These are phyloP conservation scores for Pilaira anomala DNA, from an alignment of 192 early-diverging fungal species.

Conservation along the genomic window DNA sequence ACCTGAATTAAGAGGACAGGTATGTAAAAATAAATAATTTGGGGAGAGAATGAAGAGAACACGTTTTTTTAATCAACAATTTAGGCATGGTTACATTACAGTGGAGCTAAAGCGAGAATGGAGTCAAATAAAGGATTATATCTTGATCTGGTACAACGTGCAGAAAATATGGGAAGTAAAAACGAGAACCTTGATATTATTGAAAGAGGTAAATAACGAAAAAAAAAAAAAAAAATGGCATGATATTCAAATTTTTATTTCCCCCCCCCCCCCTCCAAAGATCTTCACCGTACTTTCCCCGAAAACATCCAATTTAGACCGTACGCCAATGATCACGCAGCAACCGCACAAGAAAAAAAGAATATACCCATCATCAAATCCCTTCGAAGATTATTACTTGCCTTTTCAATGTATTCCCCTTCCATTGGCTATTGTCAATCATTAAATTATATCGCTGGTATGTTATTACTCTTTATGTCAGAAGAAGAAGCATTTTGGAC, in stretches of 20 bases:
- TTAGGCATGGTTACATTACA: conserved; percentile 67
- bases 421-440: conserved; percentile 83
- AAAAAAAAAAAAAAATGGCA: conserved; percentile 7
- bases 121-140: conserved; percentile 49
- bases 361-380: conserved; percentile 41
- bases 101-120: conserved; percentile 61
- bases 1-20: conserved; percentile 53
- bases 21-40: background rate
- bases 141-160: conserved; percentile 42
- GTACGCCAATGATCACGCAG: conserved; percentile 30
- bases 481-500: conserved; percentile 74
- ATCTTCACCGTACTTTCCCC: conserved; percentile 80
- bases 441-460: conserved; percentile 77
- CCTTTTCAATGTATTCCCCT: conserved; percentile 68
- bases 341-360: conserved; percentile 11
- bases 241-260: background rate
- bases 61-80: background rate
- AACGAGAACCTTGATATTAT: conserved; percentile 69
- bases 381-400: conserved; percentile 61
- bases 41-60: background rate
- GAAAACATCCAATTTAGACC: conserved; percentile 72
- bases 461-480: conserved; percentile 69
- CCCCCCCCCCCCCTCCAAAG: conserved; percentile 44
- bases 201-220: conserved; percentile 55
- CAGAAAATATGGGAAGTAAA: conserved; percentile 42